Percentiles rank a stretch among this genome's conserved stretches.
phyloP scores from a whole-genome alignment of 192 early-diverging fungal species.

The Linnemannia schmuckeri region DNA sequence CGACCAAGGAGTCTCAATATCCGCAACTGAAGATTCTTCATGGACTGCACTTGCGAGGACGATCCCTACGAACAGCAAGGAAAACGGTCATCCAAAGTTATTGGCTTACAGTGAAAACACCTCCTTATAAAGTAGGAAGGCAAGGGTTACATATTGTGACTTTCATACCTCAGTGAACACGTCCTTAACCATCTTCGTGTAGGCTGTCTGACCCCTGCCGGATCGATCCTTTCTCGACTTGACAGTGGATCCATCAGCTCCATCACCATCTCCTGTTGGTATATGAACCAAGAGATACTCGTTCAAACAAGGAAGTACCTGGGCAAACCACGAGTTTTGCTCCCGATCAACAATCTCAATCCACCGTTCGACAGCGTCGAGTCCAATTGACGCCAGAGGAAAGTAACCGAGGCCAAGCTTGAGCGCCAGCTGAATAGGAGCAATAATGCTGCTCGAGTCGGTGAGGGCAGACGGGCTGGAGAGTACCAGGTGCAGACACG shows the following conservation, averaged over 20 bases:
- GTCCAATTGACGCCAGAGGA: conserved; percentile 70
- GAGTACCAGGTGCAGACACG: conserved; percentile 76
- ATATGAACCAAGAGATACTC: conserved; percentile 76
- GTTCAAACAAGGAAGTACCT: conserved; percentile 71
- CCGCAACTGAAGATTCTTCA: conserved; percentile 70
- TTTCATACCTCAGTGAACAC: conserved; percentile 19
- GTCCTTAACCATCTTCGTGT: conserved; percentile 21
- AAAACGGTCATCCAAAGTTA: background rate
- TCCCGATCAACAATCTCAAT: conserved; percentile 45
- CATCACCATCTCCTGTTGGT: conserved; percentile 24
- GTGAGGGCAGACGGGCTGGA: conserved; percentile 70
- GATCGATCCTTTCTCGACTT: conserved; percentile 15
- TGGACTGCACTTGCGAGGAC: conserved; percentile 41
- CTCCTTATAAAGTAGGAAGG: background rate
- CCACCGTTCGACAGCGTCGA: conserved; percentile 75
- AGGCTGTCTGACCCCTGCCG: background rate
- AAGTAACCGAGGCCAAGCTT: conserved; percentile 75
- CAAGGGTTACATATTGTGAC: background rate
- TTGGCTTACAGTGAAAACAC: background rate
- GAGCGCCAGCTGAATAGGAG: conserved; percentile 73
- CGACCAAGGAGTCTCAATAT: conserved; percentile 74
- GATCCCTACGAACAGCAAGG: conserved; percentile 12
- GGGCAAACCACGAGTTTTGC: conserved; percentile 41
- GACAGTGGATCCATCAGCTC: background rate
- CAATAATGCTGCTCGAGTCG: conserved; percentile 60